Evolutionary conservation across 345 rosid genomes (phyloP), one percentile per base, ranked within the genome.

Genomic region (Sonneratia alba): DNA sequence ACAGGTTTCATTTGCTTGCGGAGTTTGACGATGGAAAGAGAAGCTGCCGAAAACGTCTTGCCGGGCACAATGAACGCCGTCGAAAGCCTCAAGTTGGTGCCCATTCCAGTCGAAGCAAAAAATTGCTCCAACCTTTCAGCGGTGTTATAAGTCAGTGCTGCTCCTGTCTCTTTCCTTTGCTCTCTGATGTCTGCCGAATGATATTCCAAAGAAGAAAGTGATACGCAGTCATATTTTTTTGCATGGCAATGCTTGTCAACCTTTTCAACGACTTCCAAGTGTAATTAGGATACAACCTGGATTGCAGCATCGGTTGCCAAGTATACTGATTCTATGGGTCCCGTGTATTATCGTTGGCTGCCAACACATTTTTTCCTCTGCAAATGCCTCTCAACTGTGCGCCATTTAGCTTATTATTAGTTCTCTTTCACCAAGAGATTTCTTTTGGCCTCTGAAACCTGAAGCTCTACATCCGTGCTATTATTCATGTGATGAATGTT

Each of bases 11-110:
- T 77, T 84, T 86, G 84, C 88, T 94, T 77, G 87, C 76, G 78
- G 97, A 94, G 80, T 94, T 94, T 69, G 98, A 94, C 80, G 91
- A 84, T 24, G 91, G 83, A 71, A 94, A 89, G 83, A 83, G 94
- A 55, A 93, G 98, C 77, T 93, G 97, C 78, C 88, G 98, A 32
- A 87, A 88, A 80, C 84, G 97, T 49, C 91, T 94, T 21, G 96
- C 92, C 67, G 91, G 91, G 62, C 98, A 93, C 67, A 93, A 93
- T 68, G 89, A 89, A 74, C 92, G 98, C 37, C 76, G 97, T 38
- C 81, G 98, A 79, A 94, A 91, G 82, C 94, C 96, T 74, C 96
- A 87, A 70, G 78, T 51, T 53, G 66, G 74, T 1, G 32, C 62
- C 57, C 76, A 74, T 43, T 82, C 86, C 1, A 79, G 88, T 73